Evolutionary conservation across 225 moss, liverwort and hornwort genomes (phyloP).

Genomic region (Pseudoscleropodium purum): DNA sequence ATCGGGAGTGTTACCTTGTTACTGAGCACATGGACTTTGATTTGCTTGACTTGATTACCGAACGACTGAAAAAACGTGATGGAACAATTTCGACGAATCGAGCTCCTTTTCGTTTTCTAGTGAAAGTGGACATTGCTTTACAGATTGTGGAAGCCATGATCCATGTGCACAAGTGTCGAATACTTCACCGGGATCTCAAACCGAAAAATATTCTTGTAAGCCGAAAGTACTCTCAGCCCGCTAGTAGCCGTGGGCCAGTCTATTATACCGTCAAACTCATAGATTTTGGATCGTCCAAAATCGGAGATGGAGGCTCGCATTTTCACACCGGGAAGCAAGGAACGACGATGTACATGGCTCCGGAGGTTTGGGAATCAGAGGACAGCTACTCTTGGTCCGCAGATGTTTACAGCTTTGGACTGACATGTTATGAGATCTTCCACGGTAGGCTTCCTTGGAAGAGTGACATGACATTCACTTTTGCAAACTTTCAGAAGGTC

Average conservation of each 20-base stretch:
- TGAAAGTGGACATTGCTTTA: neutral
- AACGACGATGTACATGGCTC: neutral
- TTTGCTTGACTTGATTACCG: neutral
- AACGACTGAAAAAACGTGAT: fast-evolving
- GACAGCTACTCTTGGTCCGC: neutral
- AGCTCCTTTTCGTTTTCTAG: neutral
- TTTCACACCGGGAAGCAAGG: neutral
- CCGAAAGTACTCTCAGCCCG: neutral
- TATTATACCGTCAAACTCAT: neutral
- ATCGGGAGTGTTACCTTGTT: neutral
- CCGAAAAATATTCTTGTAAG: neutral
- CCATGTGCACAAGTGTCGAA: neutral
- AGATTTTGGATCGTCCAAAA: neutral
- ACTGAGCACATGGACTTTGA: neutral
- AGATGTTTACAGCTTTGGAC: neutral
- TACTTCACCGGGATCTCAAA: neutral
- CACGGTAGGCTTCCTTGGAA: neutral
- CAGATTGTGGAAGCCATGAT: neutral
- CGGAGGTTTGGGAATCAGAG: neutral
- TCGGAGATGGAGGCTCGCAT: neutral
- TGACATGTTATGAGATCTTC: neutral
- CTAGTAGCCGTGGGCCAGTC: neutral
- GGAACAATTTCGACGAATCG: neutral
- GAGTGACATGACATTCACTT: neutral
- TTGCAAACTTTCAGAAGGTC: neutral